Evolutionary conservation across 2,329 filamentous ascomycete species (phyloP).

Genomic region (Epichloe uncinata): DNA sequence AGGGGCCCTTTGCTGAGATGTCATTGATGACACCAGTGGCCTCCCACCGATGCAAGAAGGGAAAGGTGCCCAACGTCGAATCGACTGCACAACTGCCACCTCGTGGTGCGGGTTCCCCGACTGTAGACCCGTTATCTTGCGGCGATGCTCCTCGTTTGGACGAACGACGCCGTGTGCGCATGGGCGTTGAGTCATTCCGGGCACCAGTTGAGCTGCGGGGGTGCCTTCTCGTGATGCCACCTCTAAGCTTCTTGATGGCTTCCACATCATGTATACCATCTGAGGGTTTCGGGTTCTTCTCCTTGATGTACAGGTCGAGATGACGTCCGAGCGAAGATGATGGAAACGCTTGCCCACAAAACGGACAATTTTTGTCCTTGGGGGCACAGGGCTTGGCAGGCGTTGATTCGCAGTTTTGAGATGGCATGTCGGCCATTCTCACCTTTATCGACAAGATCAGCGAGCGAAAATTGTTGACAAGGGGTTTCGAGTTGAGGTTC

Average conservation of each 20-base stretch:
- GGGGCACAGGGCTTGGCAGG: conserved; percentile 31
- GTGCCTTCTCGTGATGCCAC: conserved; percentile 76
- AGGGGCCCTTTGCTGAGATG: conserved; percentile 34
- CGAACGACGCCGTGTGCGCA: conserved; percentile 32
- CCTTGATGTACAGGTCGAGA: conserved; percentile 85
- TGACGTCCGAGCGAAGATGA: conserved; percentile 88
- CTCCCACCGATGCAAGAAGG: conserved; percentile 55
- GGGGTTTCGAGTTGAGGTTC: not conserved
- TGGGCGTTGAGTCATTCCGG: conserved; percentile 46
- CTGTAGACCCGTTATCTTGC: conserved; percentile 25
- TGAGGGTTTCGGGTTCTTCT: conserved; percentile 76
- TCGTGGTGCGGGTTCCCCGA: conserved; percentile 26
- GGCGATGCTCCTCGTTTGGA: conserved; percentile 25
- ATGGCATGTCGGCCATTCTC: conserved; percentile 20
- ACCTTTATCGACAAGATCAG: not conserved
- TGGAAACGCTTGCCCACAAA: conserved; percentile 80
- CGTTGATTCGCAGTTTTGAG: conserved; percentile 23
- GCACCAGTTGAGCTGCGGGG: conserved; percentile 47
- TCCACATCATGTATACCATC: conserved; percentile 87
- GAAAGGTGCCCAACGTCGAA: conserved; percentile 39
- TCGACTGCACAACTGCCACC: conserved; percentile 30
- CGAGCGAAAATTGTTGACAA: not conserved
- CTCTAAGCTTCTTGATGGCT: conserved; percentile 71
- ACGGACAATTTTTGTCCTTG: conserved; percentile 83
- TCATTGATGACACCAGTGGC: conserved; percentile 67